phyloP scores from a whole-genome alignment of 805 yeast genomes.

The Lipomyces lipofer region DNA sequence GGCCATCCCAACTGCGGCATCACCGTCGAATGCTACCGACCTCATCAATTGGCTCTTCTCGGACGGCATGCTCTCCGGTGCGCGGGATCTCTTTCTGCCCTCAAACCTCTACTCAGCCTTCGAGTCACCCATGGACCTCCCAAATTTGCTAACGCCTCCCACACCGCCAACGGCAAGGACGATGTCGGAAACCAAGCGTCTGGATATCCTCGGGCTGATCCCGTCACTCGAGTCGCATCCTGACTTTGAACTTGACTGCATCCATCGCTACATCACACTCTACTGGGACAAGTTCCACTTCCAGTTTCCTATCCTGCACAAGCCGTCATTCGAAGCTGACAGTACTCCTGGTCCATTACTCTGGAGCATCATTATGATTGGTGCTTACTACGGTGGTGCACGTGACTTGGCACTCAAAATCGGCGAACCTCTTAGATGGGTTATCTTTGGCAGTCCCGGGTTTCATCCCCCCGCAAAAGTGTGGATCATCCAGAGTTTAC shows the following conservation, averaged over 20 bases:
- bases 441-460: constrained; percentile 66
- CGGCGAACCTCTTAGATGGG: constrained; percentile 64
- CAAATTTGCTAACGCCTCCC: constrained; percentile 43
- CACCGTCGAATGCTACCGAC: constrained; percentile 32
- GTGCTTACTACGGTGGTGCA: constrained; percentile 48
- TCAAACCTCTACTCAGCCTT: constrained; percentile 33
- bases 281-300: constrained; percentile 65
- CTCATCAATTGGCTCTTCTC: constrained; percentile 43
- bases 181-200: constrained; percentile 38
- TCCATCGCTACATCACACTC: constrained; percentile 36
- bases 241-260: constrained; percentile 40
- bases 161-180: constrained; percentile 37
- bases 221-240: constrained; percentile 41
- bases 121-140: constrained; percentile 46
- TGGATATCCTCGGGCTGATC: constrained; percentile 32
- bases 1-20: too few species aligned
- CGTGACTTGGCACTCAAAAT: constrained; percentile 48
- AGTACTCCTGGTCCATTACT: constrained; percentile 52
- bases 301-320: constrained; percentile 59
- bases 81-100: constrained; percentile 34
- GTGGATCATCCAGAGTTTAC: constrained; percentile 74
- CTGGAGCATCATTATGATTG: constrained; percentile 57
- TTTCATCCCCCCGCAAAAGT: constrained; percentile 75
- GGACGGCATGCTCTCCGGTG: constrained; percentile 38
- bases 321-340: constrained; percentile 56